phyloP scores from a whole-genome alignment of 208 protist species.

The Novymonas esmeraldas region DNA sequence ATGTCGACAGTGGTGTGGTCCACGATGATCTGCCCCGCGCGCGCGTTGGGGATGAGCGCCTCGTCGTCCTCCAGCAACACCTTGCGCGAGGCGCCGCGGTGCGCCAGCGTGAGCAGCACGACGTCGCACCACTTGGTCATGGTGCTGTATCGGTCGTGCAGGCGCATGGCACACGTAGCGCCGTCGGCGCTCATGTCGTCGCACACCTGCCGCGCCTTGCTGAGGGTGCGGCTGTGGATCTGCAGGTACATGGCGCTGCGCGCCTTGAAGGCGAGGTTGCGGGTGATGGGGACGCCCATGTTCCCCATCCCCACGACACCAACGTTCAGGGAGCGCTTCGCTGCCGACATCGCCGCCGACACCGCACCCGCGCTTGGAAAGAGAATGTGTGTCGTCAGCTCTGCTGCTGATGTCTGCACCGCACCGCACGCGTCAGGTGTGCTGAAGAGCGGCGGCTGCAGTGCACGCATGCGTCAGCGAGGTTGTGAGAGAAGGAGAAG shows the following conservation, averaged over 20 bases:
- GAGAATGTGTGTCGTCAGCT: no score
- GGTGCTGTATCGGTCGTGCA: slow-evolving; percentile 81
- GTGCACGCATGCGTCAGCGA: no score
- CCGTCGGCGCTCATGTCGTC: slow-evolving; percentile 85
- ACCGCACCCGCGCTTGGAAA: no score
- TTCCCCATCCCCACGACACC: slow-evolving; percentile 87
- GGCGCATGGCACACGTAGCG: slow-evolving; percentile 82
- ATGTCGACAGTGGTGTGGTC: slow-evolving; percentile 91
- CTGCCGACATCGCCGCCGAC: slow-evolving; percentile 32
- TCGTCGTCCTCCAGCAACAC: slow-evolving; percentile 70
- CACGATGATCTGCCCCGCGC: slow-evolving; percentile 85
- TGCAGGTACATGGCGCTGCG: slow-evolving; percentile 88
- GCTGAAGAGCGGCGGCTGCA: no score
- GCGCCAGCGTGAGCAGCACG: slow-evolving; percentile 62
- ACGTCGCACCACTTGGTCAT: slow-evolving; percentile 92
- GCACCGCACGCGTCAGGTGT: no score
- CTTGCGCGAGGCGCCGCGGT: slow-evolving; percentile 46
- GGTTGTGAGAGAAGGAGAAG: background rate
- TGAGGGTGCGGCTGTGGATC: slow-evolving; percentile 72
- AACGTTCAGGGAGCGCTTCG: slow-evolving; percentile 88
- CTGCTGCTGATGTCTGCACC: no score
- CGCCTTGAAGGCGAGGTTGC: slow-evolving; percentile 89
- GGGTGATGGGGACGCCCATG: slow-evolving; percentile 85
- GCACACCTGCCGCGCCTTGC: slow-evolving; percentile 68
- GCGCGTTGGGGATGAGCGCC: slow-evolving; percentile 70